Evolutionary conservation across 140 eudicot species (phyloP), one percentile per base, ranked within the genome.

Genomic region (Erigeron philadelphicus): DNA sequence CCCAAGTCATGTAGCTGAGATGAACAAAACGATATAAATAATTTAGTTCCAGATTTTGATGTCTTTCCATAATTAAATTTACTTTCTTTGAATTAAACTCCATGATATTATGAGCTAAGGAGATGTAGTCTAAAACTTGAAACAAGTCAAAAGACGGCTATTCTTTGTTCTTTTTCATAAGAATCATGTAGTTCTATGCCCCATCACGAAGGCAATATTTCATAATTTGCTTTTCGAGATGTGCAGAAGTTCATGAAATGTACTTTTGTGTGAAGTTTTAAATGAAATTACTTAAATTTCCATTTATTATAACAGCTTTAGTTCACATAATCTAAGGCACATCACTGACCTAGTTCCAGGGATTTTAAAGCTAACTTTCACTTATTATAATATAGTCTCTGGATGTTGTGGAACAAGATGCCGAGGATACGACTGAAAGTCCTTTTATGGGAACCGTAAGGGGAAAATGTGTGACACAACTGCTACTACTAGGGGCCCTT

Each of bases 401-500:
- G 66, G 94, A 84, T 74, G 42, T 78, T 61, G 76, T 68, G 82
- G 96, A 81, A 70, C 72, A 82, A 58, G 83, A 81, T 52, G 67
- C 75, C 31, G 82, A 82, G 70, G 94, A 87, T 60, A 79, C 76
- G 75, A 85, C 78, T 12, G 96, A 89, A 75, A 83, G 96, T 78
- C 89, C 82, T 57, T 76, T 83, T 15, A 56, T 93, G 82, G 89
- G 83, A 80, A 83, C 84, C 38, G 70, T 93, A 68, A 86, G 96
- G 84, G 88, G 98, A 68, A 93, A 93, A 79, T 89, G 98, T 73
- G 85, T 93, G 63, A 93, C 98, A 21, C 98, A 93, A 68, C 71
- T 93, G 79, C 69, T 93, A 72, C 94, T 93, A 68, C 54, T 93
- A 45, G 95, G 95, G 55, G 95, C 93, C 75, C 52, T 93, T 66